Evolutionary conservation across 768 basidiomycete species (phyloP).

Genomic region (Symmetrospora coprosmae): DNA sequence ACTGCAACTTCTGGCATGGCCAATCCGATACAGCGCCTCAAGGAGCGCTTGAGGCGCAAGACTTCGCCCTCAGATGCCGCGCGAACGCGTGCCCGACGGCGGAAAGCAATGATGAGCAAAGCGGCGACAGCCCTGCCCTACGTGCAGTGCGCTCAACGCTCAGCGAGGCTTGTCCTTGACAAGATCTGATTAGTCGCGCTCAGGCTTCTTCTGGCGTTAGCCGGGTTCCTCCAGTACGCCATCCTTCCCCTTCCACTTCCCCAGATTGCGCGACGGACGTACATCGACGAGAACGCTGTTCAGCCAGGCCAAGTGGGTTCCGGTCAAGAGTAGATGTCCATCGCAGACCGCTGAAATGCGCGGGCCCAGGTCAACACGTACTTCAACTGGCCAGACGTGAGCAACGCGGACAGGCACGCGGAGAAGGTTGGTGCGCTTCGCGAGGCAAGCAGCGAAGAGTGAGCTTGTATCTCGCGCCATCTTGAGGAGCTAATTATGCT

Average conservation of each 20-base stretch:
- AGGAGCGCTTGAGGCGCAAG: not conserved
- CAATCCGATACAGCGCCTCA: not conserved
- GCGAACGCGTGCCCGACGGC: not conserved
- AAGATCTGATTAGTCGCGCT: not conserved
- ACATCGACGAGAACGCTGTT: constrained; percentile 90
- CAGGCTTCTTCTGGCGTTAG: constrained; percentile 10
- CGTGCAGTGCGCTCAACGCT: not conserved
- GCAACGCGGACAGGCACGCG: constrained; percentile 67
- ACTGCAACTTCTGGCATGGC: too few species aligned
- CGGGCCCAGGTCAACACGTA: constrained; percentile 63
- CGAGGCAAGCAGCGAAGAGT: too few species aligned
- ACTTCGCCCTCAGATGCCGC: not conserved
- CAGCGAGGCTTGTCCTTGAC: not conserved
- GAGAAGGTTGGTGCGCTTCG: constrained; percentile 44
- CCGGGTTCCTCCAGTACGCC: constrained; percentile 6
- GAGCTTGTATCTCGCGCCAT: too few species aligned
- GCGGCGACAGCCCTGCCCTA: not conserved
- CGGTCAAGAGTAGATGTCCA: not conserved
- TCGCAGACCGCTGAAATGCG: not conserved
- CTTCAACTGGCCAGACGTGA: constrained; percentile 84
- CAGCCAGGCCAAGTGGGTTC: constrained; percentile 68
- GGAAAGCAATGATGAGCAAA: not conserved
- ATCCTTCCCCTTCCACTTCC: constrained; percentile 52
- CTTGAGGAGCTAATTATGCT: not conserved
- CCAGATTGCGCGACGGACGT: constrained; percentile 52